Evolutionary conservation across 2,329 filamentous ascomycete species (phyloP).

Genomic region (Pseudogymnoascus sp.): DNA sequence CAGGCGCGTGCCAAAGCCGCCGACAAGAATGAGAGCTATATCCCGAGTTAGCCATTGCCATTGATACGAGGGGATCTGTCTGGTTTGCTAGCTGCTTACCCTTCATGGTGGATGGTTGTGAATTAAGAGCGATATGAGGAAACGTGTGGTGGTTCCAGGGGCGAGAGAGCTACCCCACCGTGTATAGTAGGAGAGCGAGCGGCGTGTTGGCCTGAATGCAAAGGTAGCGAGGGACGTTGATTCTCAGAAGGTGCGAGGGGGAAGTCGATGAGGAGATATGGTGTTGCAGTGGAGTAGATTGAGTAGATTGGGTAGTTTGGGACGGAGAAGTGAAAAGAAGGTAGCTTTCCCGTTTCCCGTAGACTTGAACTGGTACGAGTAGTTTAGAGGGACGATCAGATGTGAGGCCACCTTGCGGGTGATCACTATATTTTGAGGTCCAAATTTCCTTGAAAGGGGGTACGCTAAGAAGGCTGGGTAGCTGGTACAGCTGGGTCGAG

Average conservation of each 20-base stretch:
- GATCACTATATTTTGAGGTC: constrained; percentile 21
- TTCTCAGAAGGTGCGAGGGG: constrained; percentile 4
- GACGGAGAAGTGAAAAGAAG: not conserved
- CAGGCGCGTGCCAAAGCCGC: constrained; percentile 96
- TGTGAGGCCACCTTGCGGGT: constrained; percentile 9
- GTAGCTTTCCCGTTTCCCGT: constrained; percentile 1
- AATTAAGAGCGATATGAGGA: constrained; percentile 1
- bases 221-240: not conserved
- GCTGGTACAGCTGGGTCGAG: not conserved
- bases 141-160: constrained; percentile 1
- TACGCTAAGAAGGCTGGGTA: not conserved
- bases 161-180: constrained; percentile 4
- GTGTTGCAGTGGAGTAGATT: not conserved
- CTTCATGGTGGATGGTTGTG: constrained; percentile 25
- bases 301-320: not conserved
- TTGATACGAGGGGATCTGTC: not conserved
- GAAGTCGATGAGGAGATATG: not conserved
- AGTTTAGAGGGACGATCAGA: constrained; percentile 2
- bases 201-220: not conserved
- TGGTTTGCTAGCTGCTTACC: constrained; percentile 18
- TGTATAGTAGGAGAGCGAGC: not conserved
- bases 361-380: not conserved
- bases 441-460: constrained; percentile 14
- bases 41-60: constrained; percentile 17
- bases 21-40: constrained; percentile 92